Evolutionary conservation across 2,329 filamentous ascomycete genomes (phyloP).

Genomic region (Tolypocladium guangdongense): DNA sequence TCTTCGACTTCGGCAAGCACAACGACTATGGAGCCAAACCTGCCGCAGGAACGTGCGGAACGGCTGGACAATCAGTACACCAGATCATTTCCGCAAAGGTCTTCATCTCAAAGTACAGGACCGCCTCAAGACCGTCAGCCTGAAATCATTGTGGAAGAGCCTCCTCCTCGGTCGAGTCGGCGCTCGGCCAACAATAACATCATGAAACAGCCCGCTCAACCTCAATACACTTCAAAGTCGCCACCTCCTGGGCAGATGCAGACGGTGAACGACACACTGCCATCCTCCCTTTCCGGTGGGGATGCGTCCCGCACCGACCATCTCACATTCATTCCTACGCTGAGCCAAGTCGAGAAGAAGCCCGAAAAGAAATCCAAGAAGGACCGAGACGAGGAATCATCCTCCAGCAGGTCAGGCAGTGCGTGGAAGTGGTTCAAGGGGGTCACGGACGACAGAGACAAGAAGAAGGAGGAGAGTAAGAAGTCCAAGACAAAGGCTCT

Average conservation of each 20-base stretch:
- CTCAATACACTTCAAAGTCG: slow-evolving; percentile 6
- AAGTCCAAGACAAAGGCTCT: slow-evolving; percentile 53
- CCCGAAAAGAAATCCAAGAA: slow-evolving; percentile 66
- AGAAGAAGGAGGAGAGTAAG: slow-evolving; percentile 51
- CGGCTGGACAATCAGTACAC: slow-evolving; percentile 12
- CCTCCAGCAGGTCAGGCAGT: slow-evolving; percentile 61
- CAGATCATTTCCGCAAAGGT: slow-evolving; percentile 38
- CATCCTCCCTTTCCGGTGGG: slow-evolving; percentile 57
- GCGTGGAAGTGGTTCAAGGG: slow-evolving; percentile 67
- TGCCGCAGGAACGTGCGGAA: slow-evolving; percentile 27
- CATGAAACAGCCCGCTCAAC: slow-evolving; percentile 2
- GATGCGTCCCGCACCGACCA: slow-evolving; percentile 59
- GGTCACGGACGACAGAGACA: slow-evolving; percentile 59
- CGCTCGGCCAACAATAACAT: slow-evolving; percentile 1
- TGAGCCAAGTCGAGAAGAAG: slow-evolving; percentile 59
- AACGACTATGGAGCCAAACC: slow-evolving; percentile 55
- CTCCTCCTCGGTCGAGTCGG: slow-evolving; percentile 33
- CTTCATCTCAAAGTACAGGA: slow-evolving; percentile 40
- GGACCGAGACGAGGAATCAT: slow-evolving; percentile 52
- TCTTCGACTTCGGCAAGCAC: slow-evolving; percentile 18
- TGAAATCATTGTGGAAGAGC: slow-evolving; percentile 24
- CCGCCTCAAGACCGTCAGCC: slow-evolving; percentile 15
- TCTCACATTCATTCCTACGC: slow-evolving; percentile 69
- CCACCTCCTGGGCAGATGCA: slow-evolving; percentile 7
- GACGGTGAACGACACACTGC: slow-evolving; percentile 16